Conservation (phyloP, 805 yeast genomes). For the Teunomyces pallodes region DNA sequence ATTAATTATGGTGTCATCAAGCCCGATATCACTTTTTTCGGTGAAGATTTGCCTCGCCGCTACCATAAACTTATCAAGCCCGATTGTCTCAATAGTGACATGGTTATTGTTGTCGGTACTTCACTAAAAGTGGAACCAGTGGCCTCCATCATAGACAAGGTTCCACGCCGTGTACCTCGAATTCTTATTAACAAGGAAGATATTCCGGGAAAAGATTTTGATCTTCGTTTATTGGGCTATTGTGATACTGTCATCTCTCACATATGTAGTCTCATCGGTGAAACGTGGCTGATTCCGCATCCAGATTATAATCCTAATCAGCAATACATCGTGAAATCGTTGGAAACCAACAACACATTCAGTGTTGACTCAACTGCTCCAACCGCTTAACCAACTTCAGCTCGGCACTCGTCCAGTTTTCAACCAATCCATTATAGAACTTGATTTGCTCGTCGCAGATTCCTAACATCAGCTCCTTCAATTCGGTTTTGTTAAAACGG, state of each 20-base stretch:
- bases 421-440: conserved; percentile 66
- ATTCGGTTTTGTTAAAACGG: conserved; percentile 71
- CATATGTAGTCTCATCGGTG: conserved; percentile 28
- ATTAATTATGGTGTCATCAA: conserved; percentile 57
- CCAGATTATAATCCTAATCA: background rate
- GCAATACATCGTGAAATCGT: background rate
- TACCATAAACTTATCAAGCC: conserved; percentile 32
- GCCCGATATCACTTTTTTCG: conserved; percentile 87
- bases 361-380: conserved; percentile 8
- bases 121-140: conserved; percentile 66
- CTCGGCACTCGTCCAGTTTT: conserved; percentile 67
- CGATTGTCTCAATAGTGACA: conserved; percentile 72
- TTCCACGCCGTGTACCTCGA: conserved; percentile 36
- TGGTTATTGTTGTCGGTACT: conserved; percentile 80
- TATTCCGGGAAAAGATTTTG: conserved; percentile 35
- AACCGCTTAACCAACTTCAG: conserved; percentile 12
- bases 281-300: conserved; percentile 24
- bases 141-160: conserved; percentile 35
- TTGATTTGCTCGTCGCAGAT: conserved; percentile 74
- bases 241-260: conserved; percentile 42
- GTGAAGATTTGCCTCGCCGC: conserved; percentile 57
- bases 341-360: background rate
- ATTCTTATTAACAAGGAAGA: conserved; percentile 39
- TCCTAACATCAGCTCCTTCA: conserved; percentile 66
- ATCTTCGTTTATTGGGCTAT: conserved; percentile 37